Percentiles rank a stretch among this genome's conserved stretches.
Evolutionary conservation across 2,329 filamentous ascomycete genomes (phyloP).

Genomic region (Calonectria multiphialidica): DNA sequence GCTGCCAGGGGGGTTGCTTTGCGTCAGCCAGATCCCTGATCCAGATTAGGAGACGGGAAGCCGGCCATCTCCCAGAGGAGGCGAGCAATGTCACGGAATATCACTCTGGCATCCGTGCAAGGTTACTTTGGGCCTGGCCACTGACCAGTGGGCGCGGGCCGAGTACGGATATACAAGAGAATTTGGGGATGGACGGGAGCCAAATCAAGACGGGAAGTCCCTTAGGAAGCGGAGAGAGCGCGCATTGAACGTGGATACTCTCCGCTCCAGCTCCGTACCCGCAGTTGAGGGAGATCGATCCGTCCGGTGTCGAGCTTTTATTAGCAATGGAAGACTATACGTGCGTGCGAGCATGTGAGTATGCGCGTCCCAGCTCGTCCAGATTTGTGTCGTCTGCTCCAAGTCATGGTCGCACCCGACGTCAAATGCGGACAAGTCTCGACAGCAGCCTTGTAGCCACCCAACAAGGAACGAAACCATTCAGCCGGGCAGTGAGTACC

Average conservation of each 20-base stretch:
- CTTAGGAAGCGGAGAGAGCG: constrained; percentile 17
- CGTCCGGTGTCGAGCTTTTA: constrained; percentile 6
- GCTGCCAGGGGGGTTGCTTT: constrained; percentile 32
- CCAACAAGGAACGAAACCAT: constrained; percentile 11
- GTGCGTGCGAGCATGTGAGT: not conserved
- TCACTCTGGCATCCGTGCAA: constrained; percentile 24
- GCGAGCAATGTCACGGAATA: constrained; percentile 22
- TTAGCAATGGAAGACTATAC: not conserved
- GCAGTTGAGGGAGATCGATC: constrained; percentile 9
- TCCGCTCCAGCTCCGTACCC: constrained; percentile 12
- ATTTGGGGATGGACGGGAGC: constrained; percentile 3
- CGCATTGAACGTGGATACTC: constrained; percentile 11
- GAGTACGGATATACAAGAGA: constrained; percentile 12
- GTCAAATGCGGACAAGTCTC: not conserved
- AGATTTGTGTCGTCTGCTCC: not conserved
- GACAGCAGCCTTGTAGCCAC: not conserved
- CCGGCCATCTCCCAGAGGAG: constrained; percentile 18
- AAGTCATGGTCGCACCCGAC: not conserved
- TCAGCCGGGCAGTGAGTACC: constrained; percentile 21
- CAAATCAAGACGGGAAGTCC: constrained; percentile 21
- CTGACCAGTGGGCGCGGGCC: constrained; percentile 26
- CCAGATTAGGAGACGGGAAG: constrained; percentile 39
- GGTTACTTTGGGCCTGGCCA: constrained; percentile 27
- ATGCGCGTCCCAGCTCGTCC: not conserved
- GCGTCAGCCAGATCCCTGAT: constrained; percentile 43